Base-by-base conservation (phyloP, 345 rosid species). In the Rhodamnia rubescens region DNA sequence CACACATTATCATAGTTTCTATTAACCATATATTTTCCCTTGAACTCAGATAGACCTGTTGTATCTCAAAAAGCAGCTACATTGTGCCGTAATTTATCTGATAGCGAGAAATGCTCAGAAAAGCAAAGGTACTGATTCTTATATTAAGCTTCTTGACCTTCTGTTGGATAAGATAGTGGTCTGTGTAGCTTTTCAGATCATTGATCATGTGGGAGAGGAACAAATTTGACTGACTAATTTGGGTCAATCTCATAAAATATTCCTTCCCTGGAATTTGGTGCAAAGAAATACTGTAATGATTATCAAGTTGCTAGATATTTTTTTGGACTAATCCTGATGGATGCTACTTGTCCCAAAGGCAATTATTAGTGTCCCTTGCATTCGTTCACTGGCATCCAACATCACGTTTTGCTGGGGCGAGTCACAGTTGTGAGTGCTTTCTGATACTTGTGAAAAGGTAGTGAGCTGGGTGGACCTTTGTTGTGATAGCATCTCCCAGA, bases 41-140 rank as follows among this genome's bases (percentile, higher is more conserved):
- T 85, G 64, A 83, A 64, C 85, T 29, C 69, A 91, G 96, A 86
- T 90, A 93, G 92, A 87, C 89, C 89, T 50, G 32, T 85, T 88
- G 91, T 91, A 87, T 89, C 92, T 52, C 93, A 88, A 89, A 94
- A 88, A 84, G 86, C 90, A 26, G 88, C 88, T 80, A 89, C 87
- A 83, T 86, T 93, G 85, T 85, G 85, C 86, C 87, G 86, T 84
- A 92, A 91, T 88, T 83, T 94, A 85, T 85, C 89, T 52, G 98
- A 95, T 85, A 93, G 91, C 85, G 96, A 92, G 92, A 93, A 88
- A 86, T 90, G 95, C 86, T 97, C 98, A 49, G 96, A 87, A 88
- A 97, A 93, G 91, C 99, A 95, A 91, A 94, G 98, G 99, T 95
- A 91, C 83, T 64, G 32, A 75, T 51, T 87, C 82, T 86, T 69